Evolutionary conservation across 2,329 filamentous ascomycete genomes (phyloP).

Genomic region (Alternaria atra): DNA sequence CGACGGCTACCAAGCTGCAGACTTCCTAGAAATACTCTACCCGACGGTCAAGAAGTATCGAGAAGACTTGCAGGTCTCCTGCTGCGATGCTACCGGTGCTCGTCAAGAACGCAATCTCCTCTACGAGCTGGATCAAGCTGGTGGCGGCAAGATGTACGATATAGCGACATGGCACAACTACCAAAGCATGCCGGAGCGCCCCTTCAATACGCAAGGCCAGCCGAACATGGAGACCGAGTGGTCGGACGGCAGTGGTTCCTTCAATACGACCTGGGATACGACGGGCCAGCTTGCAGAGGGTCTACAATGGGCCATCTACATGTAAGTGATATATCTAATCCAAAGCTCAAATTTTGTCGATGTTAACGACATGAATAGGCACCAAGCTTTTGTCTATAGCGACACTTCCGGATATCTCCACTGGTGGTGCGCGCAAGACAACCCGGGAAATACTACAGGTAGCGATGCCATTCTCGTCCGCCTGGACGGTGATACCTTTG

Average conservation of each 20-base stretch:
- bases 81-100: conserved; percentile 54
- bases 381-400: conserved; percentile 15
- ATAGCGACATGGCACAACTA: conserved; percentile 54
- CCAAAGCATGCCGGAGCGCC: conserved; percentile 49
- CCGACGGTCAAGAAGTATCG: conserved; percentile 46
- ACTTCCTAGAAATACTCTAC: conserved; percentile 59
- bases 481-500: conserved; percentile 37
- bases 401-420: conserved; percentile 59
- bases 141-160: conserved; percentile 49
- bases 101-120: conserved; percentile 12
- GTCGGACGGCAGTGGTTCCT: conserved; percentile 52
- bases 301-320: conserved; percentile 63
- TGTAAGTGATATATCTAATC: conserved; percentile 38
- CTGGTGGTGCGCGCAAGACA: conserved; percentile 56
- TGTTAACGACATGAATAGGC: conserved; percentile 34
- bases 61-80: conserved; percentile 47
- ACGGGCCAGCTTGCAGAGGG: conserved; percentile 60
- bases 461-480: conserved; percentile 26
- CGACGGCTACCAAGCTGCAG: conserved; percentile 56
- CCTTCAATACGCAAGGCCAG: conserved; percentile 51
- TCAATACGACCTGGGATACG: conserved; percentile 55
- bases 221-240: conserved; percentile 63
- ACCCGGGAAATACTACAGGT: conserved; percentile 37
- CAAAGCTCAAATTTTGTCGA: conserved; percentile 53
- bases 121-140: conserved; percentile 42